Conservation (phyloP, 805 yeast genomes). For the Barnettozyma pratensis region DNA sequence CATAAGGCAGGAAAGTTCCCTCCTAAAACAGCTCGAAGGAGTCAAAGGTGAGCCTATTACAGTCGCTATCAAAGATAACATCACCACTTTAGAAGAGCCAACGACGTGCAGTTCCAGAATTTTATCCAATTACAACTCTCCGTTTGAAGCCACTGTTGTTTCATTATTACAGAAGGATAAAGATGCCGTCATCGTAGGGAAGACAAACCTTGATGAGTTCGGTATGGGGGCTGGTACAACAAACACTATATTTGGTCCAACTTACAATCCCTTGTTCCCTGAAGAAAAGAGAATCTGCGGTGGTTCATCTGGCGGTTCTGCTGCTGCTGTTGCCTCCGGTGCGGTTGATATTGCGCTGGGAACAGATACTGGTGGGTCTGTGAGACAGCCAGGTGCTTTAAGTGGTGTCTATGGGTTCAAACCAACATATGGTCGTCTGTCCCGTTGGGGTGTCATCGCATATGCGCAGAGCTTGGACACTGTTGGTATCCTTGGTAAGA, state of each 20-base stretch:
- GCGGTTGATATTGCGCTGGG: constrained; percentile 77
- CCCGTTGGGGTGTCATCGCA: constrained; percentile 87
- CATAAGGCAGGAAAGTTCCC: constrained; percentile 20
- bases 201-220: constrained; percentile 92
- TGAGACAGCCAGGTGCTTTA: constrained; percentile 86
- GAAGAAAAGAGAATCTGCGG: constrained; percentile 52
- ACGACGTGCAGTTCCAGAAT: constrained; percentile 80
- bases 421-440: constrained; percentile 88
- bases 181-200: constrained; percentile 63
- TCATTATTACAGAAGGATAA: constrained; percentile 38
- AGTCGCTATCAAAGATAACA: constrained; percentile 73
- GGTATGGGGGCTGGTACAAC: constrained; percentile 89
- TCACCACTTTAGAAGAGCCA: constrained; percentile 56
- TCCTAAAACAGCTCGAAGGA: neutral
- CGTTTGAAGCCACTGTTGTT: constrained; percentile 77
- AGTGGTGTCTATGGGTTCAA: constrained; percentile 84
- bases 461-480: constrained; percentile 95
- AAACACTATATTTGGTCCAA: constrained; percentile 51
- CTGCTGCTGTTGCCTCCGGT: constrained; percentile 80
- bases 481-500: constrained; percentile 72
- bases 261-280: constrained; percentile 46
- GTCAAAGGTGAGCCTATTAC: constrained; percentile 7
- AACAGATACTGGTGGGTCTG: constrained; percentile 97
- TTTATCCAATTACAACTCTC: constrained; percentile 57
- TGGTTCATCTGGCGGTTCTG: constrained; percentile 96